Base-by-base conservation (phyloP, 2,329 filamentous ascomycete genomes). In the Tympanopsis confertula region DNA sequence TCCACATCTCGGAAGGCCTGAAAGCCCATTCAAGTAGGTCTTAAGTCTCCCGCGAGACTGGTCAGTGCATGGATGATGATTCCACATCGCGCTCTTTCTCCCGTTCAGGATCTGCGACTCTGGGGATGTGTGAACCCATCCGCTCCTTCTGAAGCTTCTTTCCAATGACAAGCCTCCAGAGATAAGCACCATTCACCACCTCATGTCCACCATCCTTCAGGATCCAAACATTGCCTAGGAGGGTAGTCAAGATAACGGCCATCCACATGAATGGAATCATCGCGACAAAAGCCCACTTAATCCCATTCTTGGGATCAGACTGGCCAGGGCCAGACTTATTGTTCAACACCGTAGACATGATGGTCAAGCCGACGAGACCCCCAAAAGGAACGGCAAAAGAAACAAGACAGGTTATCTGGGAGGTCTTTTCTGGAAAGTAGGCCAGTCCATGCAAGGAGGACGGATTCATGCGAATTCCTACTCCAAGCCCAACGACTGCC, bases 321-420 rank as follows among this genome's bases (percentile, higher is more conserved):
- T 50, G 56, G 39, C 52, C 52, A 15, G 47, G 49, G 24, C 52
- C 56, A 4, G 54, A 54, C 4, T 52, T 57, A 43, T 83, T 83
- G 49, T 81, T 80, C 53, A 82, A 82, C 2, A 83, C 76, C 5
- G 71, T 67, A 13, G 75, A 69, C 78, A 83, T 82, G 47, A 83
- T 66, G 1, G 78, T 79, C 35, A 82, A 61, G 0, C 70, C 71
- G 3, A 83, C 54, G 0, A 77, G 81, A 12, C 79, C 78, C 3
- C 80, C 78, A 18, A 84, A 69, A 0, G 75, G 73, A 13, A 71
- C 41, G 2, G 74, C 66, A 38, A 83, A 72, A 0, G 67, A 62
- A 52, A 79, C 66, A 7, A 83, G 50, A 0, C 69, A 74, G 39
- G 78, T 67, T 3, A 81, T 71, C 0, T 69, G 61, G 0, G 78